Base-by-base conservation (phyloP, 495 filamentous ascomycete genomes). In the Hypoxylon subgilvum region DNA sequence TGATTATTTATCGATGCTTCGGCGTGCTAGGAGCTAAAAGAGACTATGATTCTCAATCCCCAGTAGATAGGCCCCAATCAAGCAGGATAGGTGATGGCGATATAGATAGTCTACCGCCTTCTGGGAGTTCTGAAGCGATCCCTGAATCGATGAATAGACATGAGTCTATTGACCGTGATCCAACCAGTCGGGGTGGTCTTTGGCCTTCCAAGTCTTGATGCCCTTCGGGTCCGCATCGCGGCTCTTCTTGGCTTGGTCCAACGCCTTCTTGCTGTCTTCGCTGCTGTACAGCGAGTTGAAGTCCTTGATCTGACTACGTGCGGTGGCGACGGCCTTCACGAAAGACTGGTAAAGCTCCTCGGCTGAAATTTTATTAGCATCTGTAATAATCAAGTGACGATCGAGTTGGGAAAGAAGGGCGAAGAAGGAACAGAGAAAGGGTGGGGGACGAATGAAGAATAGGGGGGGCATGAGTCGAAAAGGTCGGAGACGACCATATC, bases 121-220 rank as follows among this genome's bases (percentile, higher is more conserved):
- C n/a, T n/a, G n/a, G n/a, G n/a, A n/a, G n/a, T n/a, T n/a, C n/a
- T n/a, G n/a, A n/a, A n/a, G n/a, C n/a, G n/a, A n/a, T n/a, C n/a
- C n/a, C n/a, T n/a, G n/a, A n/a, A n/a, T n/a, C n/a, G 8, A 41
- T 21, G 6, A 6, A 9, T 13, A 23, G 34, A 21, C 1, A 39
- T 51, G 35, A 23, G 12, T 6, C 65, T 64, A 53, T 52, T 42
- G 51, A 25, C 28, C 64, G n/a, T 45, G 19, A 7, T 70, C 61
- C 34, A 74, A 63, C 79, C 79, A 82, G 30, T 78, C 72, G 0
- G 79, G 78, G 51, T 83, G 70, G 6, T 83, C 77, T 16, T 63
- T 71, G 2, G 75, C 69, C 16, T 66, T 68, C 80, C 81, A 84
- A 22, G 74, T 72, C 57, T 72, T 78, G 46, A 83, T 78, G 10